Percentiles rank a stretch among this genome's conserved stretches.
Conservation (phyloP, 2,329 filamentous ascomycete genomes). For the Penicillium concentricum region DNA sequence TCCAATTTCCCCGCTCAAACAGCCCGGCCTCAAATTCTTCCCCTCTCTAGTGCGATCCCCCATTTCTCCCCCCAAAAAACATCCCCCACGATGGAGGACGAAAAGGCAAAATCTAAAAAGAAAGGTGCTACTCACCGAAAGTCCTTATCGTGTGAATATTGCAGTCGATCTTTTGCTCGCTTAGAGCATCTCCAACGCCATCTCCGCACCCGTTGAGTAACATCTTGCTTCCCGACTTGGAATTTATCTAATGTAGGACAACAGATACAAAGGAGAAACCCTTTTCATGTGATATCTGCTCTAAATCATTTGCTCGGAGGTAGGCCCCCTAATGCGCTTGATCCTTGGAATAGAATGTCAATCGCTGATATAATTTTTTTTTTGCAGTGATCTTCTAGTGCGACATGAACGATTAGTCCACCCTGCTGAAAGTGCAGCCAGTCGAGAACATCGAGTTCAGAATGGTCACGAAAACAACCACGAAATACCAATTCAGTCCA, state of each 20-base stretch:
- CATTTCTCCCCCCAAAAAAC: constrained; percentile 22
- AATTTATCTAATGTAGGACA: constrained; percentile 25
- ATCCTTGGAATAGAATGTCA: constrained; percentile 4
- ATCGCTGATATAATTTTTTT: constrained; percentile 26
- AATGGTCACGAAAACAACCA: constrained; percentile 28
- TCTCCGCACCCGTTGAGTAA: constrained; percentile 51
- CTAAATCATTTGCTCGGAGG: constrained; percentile 51
- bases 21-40: constrained; percentile 25
- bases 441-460: constrained; percentile 40
- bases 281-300: constrained; percentile 51
- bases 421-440: constrained; percentile 42
- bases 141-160: constrained; percentile 50
- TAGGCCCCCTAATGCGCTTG: constrained; percentile 19
- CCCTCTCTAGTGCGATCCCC: constrained; percentile 22
- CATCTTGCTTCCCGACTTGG: constrained; percentile 14
- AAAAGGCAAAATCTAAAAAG: constrained; percentile 42
- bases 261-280: constrained; percentile 52
- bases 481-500: constrained; percentile 34
- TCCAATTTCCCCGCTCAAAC: constrained; percentile 36
- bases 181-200: constrained; percentile 53
- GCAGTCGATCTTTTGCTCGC: constrained; percentile 49
- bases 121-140: constrained; percentile 45
- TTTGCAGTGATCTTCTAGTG: constrained; percentile 47
- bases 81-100: constrained; percentile 41
- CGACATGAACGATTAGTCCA: constrained; percentile 52